Base-by-base conservation (phyloP, 1,284 basidiomycete species). In the Cryptococcus floricola region DNA sequence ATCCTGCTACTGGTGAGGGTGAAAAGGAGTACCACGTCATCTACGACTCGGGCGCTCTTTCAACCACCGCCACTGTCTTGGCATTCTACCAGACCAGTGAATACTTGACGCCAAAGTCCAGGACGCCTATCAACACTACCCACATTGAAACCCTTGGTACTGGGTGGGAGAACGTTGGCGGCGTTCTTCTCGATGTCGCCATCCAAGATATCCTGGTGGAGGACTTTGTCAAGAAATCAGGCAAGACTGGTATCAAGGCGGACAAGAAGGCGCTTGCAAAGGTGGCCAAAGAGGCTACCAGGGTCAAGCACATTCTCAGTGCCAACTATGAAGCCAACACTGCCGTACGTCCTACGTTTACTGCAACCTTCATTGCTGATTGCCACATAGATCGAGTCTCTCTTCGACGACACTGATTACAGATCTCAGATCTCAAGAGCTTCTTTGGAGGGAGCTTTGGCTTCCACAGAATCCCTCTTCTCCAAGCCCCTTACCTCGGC, bases 381-480 rank as follows among this genome's bases (percentile, higher is more conserved):
- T 23, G 42, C 18, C 58, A 57, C 43, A 19, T 39, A 88, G 84
- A 84, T 95, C 39, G 95, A 99, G 79, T 90, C 89, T 57, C 76
- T 94, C 7, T 87, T 86, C 31, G 88, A 88, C 68, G 96, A 98
- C 68, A 82, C 94, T 44, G 96, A 99, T 77, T 95, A 92, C 80
- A 85, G 85, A 67, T 80, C 86, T 52, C 87, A 85, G 66, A 74
- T 98, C 48, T 84, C 86, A 5, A 83, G 96, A 18, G 80, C 85
- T 16, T 80, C 83, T 27, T 90, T 98, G 66, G 95, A 98, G 76
- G 87, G 85, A 60, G 80, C 80, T 8, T 85, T 91, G 68, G 68
- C 89, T 60, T 28, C 54, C 13, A 63, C 60, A 50, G 82, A 81
- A 53, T 69, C 73, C 38, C 80, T 80, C 44, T 96, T 87, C 72